Evolutionary conservation across 2,329 filamentous ascomycete genomes (phyloP), one percentile per base, ranked within the genome.

Genomic region (Gaeumannomyces tritici): DNA sequence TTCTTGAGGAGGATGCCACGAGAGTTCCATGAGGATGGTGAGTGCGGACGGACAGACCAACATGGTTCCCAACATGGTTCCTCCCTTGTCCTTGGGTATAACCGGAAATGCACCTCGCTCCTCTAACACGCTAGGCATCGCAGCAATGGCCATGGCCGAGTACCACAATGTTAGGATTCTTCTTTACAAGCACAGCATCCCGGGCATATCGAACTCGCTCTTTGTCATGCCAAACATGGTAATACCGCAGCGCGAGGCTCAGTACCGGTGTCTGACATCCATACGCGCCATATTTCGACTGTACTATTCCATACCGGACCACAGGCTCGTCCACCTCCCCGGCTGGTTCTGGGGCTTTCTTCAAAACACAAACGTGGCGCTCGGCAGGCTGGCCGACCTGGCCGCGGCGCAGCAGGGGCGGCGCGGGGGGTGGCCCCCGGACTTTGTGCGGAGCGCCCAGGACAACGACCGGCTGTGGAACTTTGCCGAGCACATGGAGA

Each of bases 361-460:
- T 6, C 64, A 66, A 8, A 64, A 67, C 18, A 65, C 65, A n/a
- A 64, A 66, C 56, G 47, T 66, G 1, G 67, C 64, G 3, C 61
- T 69, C n/a, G 67, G 65, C 24, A 64, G 64, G 55, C 63, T 69
- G 33, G 67, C 65, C 24, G 66, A 65, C 24, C 62, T 61, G 47
- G 42, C 42, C 9, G 42, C 42, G 18, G 42, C 42, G 9, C 21
- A 51, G 42, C 42, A 42, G 64, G 67, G 24, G 0, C 64, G 64
- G 11, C 47, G 54, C 0, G 64, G 62, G 9, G 12, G 60, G 1
- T 62, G 65, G 1, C 59, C 62, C 4, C 64, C 61, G 4, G 64
- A 67, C 11, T 59, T 31, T 51, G 42, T 51, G 42, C 42, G 42
- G 18, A n/a, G 42, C 21, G n/a, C 18, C 18, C 18, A 51, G 13